These are phyloP conservation scores for Castanea mollissima DNA, from an alignment of 306 rosid genomes.

Conservation along the genomic window DNA sequence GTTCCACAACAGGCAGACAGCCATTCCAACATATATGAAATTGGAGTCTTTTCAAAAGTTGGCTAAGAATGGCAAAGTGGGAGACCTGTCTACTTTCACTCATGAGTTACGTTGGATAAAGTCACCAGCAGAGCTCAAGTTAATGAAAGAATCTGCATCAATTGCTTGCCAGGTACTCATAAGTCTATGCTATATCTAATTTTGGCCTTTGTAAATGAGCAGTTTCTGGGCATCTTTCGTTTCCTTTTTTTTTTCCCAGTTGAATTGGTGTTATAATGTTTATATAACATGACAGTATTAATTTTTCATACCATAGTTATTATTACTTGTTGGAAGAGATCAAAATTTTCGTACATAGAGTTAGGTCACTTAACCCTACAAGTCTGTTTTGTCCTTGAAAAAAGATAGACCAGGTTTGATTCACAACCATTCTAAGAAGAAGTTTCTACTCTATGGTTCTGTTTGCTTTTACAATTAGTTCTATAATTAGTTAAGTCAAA, in stretches of 20 bases:
- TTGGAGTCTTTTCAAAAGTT: constrained; percentile 71
- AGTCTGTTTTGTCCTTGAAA: neutral
- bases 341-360: neutral
- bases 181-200: neutral
- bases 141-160: constrained; percentile 91
- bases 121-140: constrained; percentile 82
- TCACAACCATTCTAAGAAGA: neutral
- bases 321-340: neutral
- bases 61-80: constrained; percentile 43
- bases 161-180: constrained; percentile 86
- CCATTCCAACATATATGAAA: constrained; percentile 53
- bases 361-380: neutral
- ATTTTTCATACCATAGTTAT: neutral
- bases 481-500: neutral
- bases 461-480: neutral
- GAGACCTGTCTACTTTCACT: constrained; percentile 50
- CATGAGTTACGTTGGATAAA: constrained; percentile 79
- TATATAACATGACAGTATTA: neutral
- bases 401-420: neutral
- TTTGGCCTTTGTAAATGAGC: neutral
- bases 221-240: neutral
- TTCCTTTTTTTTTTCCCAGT: neutral
- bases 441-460: neutral
- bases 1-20: constrained; percentile 79
- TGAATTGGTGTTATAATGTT: neutral